Conservation (phyloP, 2,329 filamentous ascomycete genomes). For the Xylaria sp. region DNA sequence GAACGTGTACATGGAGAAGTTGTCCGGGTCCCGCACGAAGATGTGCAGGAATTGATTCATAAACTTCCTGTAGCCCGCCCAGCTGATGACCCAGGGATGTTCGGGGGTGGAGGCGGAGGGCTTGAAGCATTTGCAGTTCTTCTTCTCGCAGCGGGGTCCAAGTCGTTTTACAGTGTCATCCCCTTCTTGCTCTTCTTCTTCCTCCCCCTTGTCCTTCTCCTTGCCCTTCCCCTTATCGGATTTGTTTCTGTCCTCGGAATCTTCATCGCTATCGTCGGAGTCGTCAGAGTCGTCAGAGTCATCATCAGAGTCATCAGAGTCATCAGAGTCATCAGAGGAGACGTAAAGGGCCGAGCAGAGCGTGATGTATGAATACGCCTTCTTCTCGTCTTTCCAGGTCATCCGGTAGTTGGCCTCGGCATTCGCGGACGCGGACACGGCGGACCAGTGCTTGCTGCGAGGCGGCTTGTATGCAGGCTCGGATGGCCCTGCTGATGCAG, state of each 20-base stretch:
- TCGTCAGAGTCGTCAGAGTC: slow-evolving; percentile 29
- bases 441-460: slow-evolving; percentile 47
- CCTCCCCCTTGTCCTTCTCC: slow-evolving; percentile 7
- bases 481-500: slow-evolving; percentile 12
- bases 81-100: slow-evolving; percentile 49
- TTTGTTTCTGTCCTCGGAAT: slow-evolving; percentile 15
- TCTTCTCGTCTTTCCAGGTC: slow-evolving; percentile 41
- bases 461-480: slow-evolving; percentile 29
- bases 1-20: slow-evolving; percentile 55
- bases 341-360: slow-evolving; percentile 41
- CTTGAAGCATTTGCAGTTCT: slow-evolving; percentile 50
- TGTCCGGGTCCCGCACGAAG: slow-evolving; percentile 50
- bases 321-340: background rate
- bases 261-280: slow-evolving; percentile 18
- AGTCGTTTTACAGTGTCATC: slow-evolving; percentile 26
- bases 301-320: slow-evolving; percentile 24
- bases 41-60: slow-evolving; percentile 36
- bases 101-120: slow-evolving; percentile 46
- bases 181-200: background rate
- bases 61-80: slow-evolving; percentile 47
- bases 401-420: slow-evolving; percentile 46
- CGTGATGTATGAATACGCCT: slow-evolving; percentile 46
- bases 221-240: slow-evolving; percentile 30
- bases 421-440: slow-evolving; percentile 51
- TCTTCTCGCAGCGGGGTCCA: slow-evolving; percentile 38